These are phyloP conservation scores for Fimicolochytrium jonesii DNA, from an alignment of 192 early-diverging fungal genomes.

Conservation along the genomic window DNA sequence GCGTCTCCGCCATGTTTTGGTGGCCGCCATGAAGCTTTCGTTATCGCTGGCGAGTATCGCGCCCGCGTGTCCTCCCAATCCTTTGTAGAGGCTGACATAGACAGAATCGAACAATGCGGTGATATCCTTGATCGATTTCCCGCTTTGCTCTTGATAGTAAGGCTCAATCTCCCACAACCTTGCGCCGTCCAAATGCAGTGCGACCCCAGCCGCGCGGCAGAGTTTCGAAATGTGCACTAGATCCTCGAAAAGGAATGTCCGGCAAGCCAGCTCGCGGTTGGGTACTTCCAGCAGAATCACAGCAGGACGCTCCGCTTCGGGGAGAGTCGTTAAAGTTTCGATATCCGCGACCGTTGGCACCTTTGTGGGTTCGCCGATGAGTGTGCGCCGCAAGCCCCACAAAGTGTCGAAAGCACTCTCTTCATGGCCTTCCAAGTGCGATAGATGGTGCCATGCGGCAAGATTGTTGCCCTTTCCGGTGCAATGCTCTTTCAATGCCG, in stretches of 20 bases:
- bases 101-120: neutral
- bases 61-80: neutral
- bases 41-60: neutral
- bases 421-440: neutral
- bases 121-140: neutral
- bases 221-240: neutral
- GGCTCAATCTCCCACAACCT: neutral
- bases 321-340: neutral
- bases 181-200: conserved; percentile 1
- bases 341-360: neutral
- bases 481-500: neutral
- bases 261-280: neutral
- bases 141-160: neutral
- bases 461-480: neutral
- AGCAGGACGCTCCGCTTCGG: neutral
- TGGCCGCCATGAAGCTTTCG: neutral
- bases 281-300: conserved; percentile 1
- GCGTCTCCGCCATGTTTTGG: neutral
- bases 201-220: neutral
- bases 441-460: neutral
- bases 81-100: neutral
- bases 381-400: neutral
- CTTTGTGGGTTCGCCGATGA: neutral
- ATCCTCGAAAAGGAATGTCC: neutral
- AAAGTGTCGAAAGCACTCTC: neutral